Percentiles rank a stretch among this genome's conserved stretches.
These are phyloP conservation scores for Stephania japonica DNA, from an alignment of 164 flowering plant genomes.

Conservation along the genomic window DNA sequence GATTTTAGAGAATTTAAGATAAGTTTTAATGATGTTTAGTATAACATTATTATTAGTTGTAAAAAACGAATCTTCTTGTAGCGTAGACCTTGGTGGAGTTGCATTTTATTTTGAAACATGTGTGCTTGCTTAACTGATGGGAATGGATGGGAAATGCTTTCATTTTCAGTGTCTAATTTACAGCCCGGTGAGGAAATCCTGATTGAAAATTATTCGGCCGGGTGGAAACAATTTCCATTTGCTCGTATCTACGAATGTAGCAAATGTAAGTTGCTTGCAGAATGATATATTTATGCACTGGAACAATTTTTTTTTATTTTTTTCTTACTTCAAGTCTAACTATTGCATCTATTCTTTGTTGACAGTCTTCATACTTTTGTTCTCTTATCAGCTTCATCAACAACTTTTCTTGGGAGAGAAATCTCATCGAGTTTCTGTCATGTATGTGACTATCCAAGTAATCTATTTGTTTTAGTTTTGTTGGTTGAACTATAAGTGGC, in stretches of 20 bases:
- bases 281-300: neutral
- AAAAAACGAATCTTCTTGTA: too few species aligned
- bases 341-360: constrained; percentile 11
- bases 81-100: neutral
- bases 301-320: neutral
- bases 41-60: too few species aligned
- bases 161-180: constrained; percentile 37
- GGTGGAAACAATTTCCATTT: constrained; percentile 45
- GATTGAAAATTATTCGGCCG: constrained; percentile 34
- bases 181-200: constrained; percentile 48
- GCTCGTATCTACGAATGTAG: constrained; percentile 69
- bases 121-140: neutral
- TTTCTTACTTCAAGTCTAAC: constrained; percentile 11
- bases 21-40: too few species aligned
- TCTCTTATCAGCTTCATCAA: constrained; percentile 76
- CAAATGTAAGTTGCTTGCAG: constrained; percentile 49
- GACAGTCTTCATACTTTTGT: constrained; percentile 67
- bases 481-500: neutral
- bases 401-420: constrained; percentile 36
- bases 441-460: constrained; percentile 39
- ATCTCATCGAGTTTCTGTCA: constrained; percentile 48
- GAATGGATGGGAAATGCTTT: neutral
- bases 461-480: neutral
- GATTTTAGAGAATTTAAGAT: too few species aligned
- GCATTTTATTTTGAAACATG: neutral